Base-by-base conservation (phyloP, 2,329 filamentous ascomycete species). In the Ceratocystis eucalypticola region DNA sequence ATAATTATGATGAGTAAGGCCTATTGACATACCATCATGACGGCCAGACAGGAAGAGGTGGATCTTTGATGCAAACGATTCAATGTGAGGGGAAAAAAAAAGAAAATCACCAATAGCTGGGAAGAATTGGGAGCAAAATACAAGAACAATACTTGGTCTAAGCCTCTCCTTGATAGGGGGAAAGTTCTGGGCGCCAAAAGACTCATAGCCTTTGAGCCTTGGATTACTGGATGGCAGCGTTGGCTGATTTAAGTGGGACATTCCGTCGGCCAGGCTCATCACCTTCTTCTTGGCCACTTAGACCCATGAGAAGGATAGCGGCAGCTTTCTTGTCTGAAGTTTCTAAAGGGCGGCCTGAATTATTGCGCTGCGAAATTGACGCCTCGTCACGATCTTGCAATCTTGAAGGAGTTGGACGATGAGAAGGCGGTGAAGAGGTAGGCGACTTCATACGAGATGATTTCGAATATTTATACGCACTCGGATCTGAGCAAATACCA, bases 251-350 rank as follows among this genome's bases (percentile, higher is more conserved):
- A 10, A 10, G 22, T 28, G 37, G 37, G 8, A 53, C 45, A 25
- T 61, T 69, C 65, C 68, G 67, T 59, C 63, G 7, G 68, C 64
- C n/a, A 61, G 57, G 68, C 62, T 65, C 69, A 37, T 68, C 71
- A 33, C n/a, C 64, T 48, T 69, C 66, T 68, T 78, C 77, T 63
- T 74, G 71, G 22, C 79, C 74, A 67, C 77, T 78, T 30, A 81
- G 74, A 64, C 79, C 78, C 78, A 81, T 76, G 46, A 81, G 71
- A 5, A 80, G 71, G 67, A 78, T 72, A 20, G 80, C 80, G 0
- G 79, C 80, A n/a, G 62, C 44, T 57, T 78, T 79, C 70, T 77
- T 78, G 63, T 80, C 77, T 12, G 72, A 72, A 5, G 7, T 30
- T 30, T 57, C 53, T 8, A 28, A 57, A 12, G 53, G 25, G 3